A percentile compares a stretch with the other conserved stretches of the same genome.
Conservation (phyloP, 2,329 filamentous ascomycete species). For the Periconia sp. region DNA sequence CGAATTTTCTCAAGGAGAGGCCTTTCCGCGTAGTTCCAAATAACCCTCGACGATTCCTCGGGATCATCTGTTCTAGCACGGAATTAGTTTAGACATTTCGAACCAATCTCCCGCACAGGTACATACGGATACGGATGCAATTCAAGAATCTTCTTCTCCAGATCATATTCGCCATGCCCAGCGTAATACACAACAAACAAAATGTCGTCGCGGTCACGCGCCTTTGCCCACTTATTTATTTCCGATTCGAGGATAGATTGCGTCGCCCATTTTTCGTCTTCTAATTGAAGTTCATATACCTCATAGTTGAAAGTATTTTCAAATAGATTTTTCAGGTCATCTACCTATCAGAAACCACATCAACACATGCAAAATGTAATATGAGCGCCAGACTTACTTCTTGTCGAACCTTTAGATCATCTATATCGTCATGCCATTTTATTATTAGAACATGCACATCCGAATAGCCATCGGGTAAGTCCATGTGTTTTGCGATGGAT, state of each 20-base stretch:
- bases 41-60: too few species aligned
- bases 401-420: slow-evolving; percentile 21
- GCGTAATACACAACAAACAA: slow-evolving; percentile 41
- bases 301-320: too few species aligned
- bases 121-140: slow-evolving; percentile 28
- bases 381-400: slow-evolving; percentile 6
- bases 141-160: slow-evolving; percentile 10
- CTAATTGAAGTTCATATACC: too few species aligned
- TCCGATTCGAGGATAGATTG: too few species aligned
- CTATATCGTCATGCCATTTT: slow-evolving; percentile 28
- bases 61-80: not conserved
- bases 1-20: slow-evolving; percentile 12
- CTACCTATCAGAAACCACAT: too few species aligned
- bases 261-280: too few species aligned
- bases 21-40: slow-evolving; percentile 2
- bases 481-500: too few species aligned
- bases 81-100: slow-evolving; percentile 9
- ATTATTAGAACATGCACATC: slow-evolving; percentile 35
- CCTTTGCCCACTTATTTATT: too few species aligned
- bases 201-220: too few species aligned
- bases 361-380: too few species aligned
- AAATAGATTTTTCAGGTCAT: too few species aligned
- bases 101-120: too few species aligned
- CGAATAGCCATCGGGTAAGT: slow-evolving; percentile 30
- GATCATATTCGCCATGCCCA: slow-evolving; percentile 29